These are phyloP conservation scores for Kappamyces sp. DNA, from an alignment of 192 early-diverging fungal species.

Conservation along the genomic window DNA sequence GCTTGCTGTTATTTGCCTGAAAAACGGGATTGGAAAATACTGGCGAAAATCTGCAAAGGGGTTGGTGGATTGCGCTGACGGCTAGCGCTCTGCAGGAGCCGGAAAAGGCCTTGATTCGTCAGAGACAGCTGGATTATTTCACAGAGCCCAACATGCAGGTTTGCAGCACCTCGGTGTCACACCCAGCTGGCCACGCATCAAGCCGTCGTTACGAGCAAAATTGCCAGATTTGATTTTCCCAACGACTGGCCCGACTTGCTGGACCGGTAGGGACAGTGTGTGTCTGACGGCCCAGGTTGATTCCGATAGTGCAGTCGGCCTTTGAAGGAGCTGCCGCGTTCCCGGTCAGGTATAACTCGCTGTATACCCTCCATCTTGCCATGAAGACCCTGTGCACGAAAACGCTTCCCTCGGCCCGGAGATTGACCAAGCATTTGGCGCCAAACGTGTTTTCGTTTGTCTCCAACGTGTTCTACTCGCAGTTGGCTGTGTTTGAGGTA, in stretches of 20 bases:
- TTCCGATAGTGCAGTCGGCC: constrained; percentile 51
- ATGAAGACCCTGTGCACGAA: constrained; percentile 70
- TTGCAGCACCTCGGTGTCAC: constrained; percentile 10
- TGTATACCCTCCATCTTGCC: constrained; percentile 70
- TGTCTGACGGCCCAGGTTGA: constrained; percentile 32
- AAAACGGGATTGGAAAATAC: constrained; percentile 87
- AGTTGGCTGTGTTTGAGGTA: constrained; percentile 48
- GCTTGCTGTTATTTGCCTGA: constrained; percentile 73
- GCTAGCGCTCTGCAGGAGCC: constrained; percentile 53
- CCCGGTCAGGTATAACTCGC: constrained; percentile 38
- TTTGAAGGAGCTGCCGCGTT: constrained; percentile 22
- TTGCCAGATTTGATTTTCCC: constrained; percentile 84
- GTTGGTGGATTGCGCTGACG: constrained; percentile 7
- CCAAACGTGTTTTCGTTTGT: constrained; percentile 67
- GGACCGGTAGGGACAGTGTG: not conserved
- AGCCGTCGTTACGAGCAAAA: constrained; percentile 70
- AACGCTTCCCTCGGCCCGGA: constrained; percentile 42
- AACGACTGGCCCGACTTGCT: constrained; percentile 69
- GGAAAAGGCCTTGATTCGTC: constrained; percentile 69
- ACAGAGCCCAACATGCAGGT: constrained; percentile 66
- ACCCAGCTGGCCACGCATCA: constrained; percentile 64
- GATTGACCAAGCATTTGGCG: constrained; percentile 42
- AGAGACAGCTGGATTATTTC: constrained; percentile 56
- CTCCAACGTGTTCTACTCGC: constrained; percentile 58
- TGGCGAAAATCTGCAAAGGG: constrained; percentile 69